Evolutionary conservation across 805 yeast genomes (phyloP).

Genomic region (Ogataea henricii): DNA sequence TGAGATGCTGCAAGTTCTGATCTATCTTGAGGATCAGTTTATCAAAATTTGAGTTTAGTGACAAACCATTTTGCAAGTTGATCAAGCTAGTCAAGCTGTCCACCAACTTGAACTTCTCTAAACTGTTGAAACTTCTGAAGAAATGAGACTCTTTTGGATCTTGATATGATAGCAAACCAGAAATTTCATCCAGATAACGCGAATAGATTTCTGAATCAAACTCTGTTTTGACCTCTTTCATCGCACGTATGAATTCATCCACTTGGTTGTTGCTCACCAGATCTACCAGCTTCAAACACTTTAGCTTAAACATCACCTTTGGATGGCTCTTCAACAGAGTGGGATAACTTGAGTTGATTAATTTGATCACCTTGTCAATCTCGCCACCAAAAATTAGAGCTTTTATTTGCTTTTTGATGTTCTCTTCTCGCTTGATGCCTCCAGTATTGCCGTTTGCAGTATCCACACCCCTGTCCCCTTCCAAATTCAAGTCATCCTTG

Average conservation of each 20-base stretch:
- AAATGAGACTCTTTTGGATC: constrained; percentile 43
- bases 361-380: constrained; percentile 43
- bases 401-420: constrained; percentile 44
- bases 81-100: constrained; percentile 45
- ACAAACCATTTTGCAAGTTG: constrained; percentile 16
- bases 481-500: constrained; percentile 44
- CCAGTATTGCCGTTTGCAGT: constrained; percentile 14
- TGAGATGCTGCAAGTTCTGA: constrained; percentile 16
- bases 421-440: constrained; percentile 35
- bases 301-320: constrained; percentile 42
- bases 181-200: constrained; percentile 45
- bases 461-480: constrained; percentile 36
- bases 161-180: constrained; percentile 53
- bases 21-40: constrained; percentile 24
- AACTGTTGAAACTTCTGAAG: constrained; percentile 38
- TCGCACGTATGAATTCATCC: constrained; percentile 40
- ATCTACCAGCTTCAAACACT: constrained; percentile 46
- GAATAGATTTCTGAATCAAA: constrained; percentile 37
- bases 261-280: constrained; percentile 33
- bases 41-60: constrained; percentile 27
- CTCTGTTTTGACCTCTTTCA: constrained; percentile 38
- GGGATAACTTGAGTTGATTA: constrained; percentile 43
- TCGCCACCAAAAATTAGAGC: constrained; percentile 43
- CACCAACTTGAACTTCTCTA: constrained; percentile 40
- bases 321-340: constrained; percentile 36